Evolutionary conservation across 768 basidiomycete genomes (phyloP).

Genomic region (Phylloporus sp.): DNA sequence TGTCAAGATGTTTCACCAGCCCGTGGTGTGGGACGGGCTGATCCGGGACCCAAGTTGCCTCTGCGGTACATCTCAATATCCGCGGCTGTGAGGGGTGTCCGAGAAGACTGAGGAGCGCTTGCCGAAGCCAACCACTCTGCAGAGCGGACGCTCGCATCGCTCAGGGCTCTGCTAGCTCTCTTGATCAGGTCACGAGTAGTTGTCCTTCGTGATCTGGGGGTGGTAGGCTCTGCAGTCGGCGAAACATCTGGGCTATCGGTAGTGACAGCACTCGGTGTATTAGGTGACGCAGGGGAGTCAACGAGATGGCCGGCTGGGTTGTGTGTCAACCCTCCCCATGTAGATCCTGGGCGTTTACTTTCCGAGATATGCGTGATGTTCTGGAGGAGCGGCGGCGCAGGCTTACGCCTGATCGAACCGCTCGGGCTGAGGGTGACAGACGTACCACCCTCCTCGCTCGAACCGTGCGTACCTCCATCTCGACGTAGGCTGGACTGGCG

Average conservation of each 20-base stretch:
- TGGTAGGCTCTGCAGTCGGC: slow-evolving; percentile 1
- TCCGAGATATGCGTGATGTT: slow-evolving; percentile 9
- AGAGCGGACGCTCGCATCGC: slow-evolving; percentile 29
- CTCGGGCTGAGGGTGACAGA: slow-evolving; percentile 12
- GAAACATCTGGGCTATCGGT: background rate
- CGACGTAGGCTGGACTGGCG: slow-evolving; percentile 20
- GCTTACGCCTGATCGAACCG: slow-evolving; percentile 29
- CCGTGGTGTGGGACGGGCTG: background rate
- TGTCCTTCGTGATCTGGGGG: slow-evolving; percentile 11
- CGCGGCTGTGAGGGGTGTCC: slow-evolving; percentile 12
- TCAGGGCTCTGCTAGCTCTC: slow-evolving; percentile 21
- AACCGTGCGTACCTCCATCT: background rate
- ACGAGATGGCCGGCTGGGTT: background rate
- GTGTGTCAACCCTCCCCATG: slow-evolving; percentile 25
- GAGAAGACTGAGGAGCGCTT: slow-evolving; percentile 8
- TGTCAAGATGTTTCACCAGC: background rate
- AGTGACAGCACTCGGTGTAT: slow-evolving; percentile 5
- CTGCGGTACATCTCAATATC: slow-evolving; percentile 28
- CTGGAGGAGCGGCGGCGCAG: slow-evolving; percentile 26
- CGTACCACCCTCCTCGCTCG: slow-evolving; percentile 11
- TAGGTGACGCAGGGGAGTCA: slow-evolving; percentile 5
- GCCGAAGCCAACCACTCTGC: slow-evolving; percentile 31
- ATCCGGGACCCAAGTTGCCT: slow-evolving; percentile 9
- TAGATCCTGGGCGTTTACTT: slow-evolving; percentile 7
- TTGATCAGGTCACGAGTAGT: slow-evolving; percentile 14